Conservation (phyloP, 345 rosid genomes). For the Ailanthus altissimus region DNA sequence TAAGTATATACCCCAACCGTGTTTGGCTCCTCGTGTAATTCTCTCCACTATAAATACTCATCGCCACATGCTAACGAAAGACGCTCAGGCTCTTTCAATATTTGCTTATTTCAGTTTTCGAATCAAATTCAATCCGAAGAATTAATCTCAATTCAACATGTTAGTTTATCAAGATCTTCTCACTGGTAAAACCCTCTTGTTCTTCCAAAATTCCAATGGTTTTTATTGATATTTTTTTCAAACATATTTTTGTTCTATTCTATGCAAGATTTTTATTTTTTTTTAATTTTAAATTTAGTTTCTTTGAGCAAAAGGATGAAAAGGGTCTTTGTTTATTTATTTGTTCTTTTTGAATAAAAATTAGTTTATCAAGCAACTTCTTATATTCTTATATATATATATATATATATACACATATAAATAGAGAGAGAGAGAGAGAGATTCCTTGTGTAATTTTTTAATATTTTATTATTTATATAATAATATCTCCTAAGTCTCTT, state of each 20-base stretch:
- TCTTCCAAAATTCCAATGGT: background rate
- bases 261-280: background rate
- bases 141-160: background rate
- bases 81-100: background rate
- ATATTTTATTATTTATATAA: too few relatives aligned
- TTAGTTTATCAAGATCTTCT: slow-evolving; percentile 19
- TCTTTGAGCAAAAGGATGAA: background rate
- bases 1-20: background rate
- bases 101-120: background rate
- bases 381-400: too few relatives aligned
- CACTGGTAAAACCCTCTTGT: slow-evolving; percentile 10
- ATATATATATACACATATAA: too few relatives aligned
- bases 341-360: background rate
- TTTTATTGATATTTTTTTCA: background rate
- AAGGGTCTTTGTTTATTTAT: background rate
- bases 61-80: background rate
- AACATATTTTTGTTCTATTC: background rate
- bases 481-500: too few relatives aligned
- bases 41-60: slow-evolving; percentile 16
- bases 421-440: too few relatives aligned
- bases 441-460: too few relatives aligned
- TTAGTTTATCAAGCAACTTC: too few relatives aligned
- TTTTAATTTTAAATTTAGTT: background rate
- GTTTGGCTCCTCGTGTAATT: background rate
- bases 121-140: background rate